Conservation (phyloP, 176 grass and related monocot species). For the Olyra latifolia region DNA sequence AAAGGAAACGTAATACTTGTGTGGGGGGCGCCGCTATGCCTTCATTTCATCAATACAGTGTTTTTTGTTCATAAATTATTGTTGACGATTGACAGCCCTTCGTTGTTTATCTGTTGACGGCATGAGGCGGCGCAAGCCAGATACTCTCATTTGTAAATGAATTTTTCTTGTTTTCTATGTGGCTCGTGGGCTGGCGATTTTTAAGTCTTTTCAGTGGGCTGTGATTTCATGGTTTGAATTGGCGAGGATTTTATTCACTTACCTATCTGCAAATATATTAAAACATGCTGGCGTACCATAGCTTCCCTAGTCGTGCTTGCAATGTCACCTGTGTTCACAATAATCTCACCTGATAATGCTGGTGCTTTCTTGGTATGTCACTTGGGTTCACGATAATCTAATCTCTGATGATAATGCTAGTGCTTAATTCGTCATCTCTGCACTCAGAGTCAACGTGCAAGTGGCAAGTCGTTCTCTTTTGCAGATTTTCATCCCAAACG, state of each 20-base stretch:
- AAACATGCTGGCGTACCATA: background rate
- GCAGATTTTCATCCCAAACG: background rate
- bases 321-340: background rate
- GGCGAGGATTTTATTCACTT: background rate
- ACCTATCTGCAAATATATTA: constrained; percentile 18
- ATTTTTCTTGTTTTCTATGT: constrained; percentile 17
- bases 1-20: constrained; percentile 40
- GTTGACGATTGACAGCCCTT: background rate
- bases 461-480: background rate
- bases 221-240: background rate
- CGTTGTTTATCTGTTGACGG: too few relatives aligned
- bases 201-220: background rate
- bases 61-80: too few relatives aligned
- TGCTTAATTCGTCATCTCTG: constrained; percentile 2
- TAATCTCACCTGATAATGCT: constrained; percentile 20
- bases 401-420: background rate
- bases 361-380: background rate
- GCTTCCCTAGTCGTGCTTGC: background rate
- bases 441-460: background rate
- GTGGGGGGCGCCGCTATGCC: too few relatives aligned
- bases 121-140: background rate
- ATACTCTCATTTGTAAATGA: constrained; percentile 11
- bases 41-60: background rate
- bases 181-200: constrained; percentile 6
- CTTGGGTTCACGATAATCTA: background rate